Percentiles rank a stretch among this genome's conserved stretches.
Evolutionary conservation across 805 yeast genomes (phyloP).

Genomic region (Wickerhamiella azymoides): DNA sequence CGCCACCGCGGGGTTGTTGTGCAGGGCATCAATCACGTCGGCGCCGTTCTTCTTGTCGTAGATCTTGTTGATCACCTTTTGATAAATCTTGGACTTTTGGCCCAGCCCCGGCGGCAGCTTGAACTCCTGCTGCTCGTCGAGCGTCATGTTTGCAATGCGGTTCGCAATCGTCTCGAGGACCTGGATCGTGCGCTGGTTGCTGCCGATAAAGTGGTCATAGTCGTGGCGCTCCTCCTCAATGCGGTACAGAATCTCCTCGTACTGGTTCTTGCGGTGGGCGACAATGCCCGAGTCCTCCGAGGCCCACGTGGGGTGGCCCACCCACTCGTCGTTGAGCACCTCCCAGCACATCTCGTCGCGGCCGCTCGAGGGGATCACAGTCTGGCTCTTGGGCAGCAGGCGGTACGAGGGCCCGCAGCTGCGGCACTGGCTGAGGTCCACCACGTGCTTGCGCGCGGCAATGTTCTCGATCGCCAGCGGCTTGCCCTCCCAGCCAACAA

Average conservation of each 20-base stretch:
- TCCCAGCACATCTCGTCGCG: constrained; percentile 99
- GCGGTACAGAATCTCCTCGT: constrained; percentile 87
- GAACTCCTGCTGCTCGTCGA: constrained; percentile 75
- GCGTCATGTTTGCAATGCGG: constrained; percentile 82
- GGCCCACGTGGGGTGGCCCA: constrained; percentile 99
- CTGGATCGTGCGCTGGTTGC: constrained; percentile 87
- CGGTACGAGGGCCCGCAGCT: constrained; percentile 94
- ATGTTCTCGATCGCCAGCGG: constrained; percentile 84
- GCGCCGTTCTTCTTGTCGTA: constrained; percentile 91
- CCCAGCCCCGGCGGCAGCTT: constrained; percentile 89
- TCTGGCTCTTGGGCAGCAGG: constrained; percentile 81
- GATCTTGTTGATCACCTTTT: constrained; percentile 80
- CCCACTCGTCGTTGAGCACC: constrained; percentile 97
- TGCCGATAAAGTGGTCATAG: constrained; percentile 90
- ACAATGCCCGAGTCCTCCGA: constrained; percentile 97
- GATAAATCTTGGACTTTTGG: constrained; percentile 86
- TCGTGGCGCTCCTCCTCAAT: constrained; percentile 97
- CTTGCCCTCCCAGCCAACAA: constrained; percentile 76
- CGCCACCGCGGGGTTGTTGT: constrained; percentile 88
- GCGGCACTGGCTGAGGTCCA: constrained; percentile 81
- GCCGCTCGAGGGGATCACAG: constrained; percentile 95
- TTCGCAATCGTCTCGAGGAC: constrained; percentile 90
- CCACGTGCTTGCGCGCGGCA: constrained; percentile 72
- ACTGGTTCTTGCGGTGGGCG: constrained; percentile 97
- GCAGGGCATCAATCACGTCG: constrained; percentile 90